Conservation (phyloP, 2,329 filamentous ascomycete genomes). For the Colletotrichum musae region DNA sequence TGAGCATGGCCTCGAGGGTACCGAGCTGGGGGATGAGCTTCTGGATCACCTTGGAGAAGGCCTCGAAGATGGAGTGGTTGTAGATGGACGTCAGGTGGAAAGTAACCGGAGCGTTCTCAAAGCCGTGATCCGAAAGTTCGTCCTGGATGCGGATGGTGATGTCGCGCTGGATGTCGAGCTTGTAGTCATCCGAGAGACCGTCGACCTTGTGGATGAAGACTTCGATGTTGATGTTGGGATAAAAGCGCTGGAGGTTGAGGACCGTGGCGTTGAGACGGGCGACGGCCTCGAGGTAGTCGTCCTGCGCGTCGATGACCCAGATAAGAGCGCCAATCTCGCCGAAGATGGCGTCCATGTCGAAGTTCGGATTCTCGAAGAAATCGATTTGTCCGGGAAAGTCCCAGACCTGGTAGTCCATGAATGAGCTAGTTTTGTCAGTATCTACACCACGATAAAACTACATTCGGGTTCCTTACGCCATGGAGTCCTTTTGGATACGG, state of each 20-base stretch:
- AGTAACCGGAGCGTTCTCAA: conserved; percentile 92
- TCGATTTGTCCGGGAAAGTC: conserved; percentile 97
- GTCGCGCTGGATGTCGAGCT: conserved; percentile 94
- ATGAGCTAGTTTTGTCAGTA: conserved; percentile 74
- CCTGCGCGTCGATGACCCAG: conserved; percentile 98
- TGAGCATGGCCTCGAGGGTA: conserved; percentile 93
- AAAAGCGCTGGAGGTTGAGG: conserved; percentile 87
- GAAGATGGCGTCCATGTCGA: conserved; percentile 95
- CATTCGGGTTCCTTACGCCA: conserved; percentile 77
- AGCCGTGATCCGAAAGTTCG: conserved; percentile 91
- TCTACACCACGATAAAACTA: not conserved
- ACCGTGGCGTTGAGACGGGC: conserved; percentile 90
- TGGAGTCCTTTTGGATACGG: conserved; percentile 92
- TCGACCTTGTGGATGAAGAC: conserved; percentile 99
- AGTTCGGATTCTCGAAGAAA: conserved; percentile 86
- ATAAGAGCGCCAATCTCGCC: conserved; percentile 94
- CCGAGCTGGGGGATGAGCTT: conserved; percentile 95
- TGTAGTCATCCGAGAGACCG: conserved; percentile 96
- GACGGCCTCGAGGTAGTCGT: conserved; percentile 96
- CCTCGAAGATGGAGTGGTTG: conserved; percentile 98
- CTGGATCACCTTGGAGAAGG: conserved; percentile 98
- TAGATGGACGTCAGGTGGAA: conserved; percentile 99
- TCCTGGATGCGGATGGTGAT: conserved; percentile 97
- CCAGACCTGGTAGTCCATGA: conserved; percentile 99
- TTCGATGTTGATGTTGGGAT: conserved; percentile 95